Percentiles rank a stretch among this genome's conserved stretches.
Conservation (phyloP, 108 stramenopile genomes). For the Nitzschia putrida region DNA sequence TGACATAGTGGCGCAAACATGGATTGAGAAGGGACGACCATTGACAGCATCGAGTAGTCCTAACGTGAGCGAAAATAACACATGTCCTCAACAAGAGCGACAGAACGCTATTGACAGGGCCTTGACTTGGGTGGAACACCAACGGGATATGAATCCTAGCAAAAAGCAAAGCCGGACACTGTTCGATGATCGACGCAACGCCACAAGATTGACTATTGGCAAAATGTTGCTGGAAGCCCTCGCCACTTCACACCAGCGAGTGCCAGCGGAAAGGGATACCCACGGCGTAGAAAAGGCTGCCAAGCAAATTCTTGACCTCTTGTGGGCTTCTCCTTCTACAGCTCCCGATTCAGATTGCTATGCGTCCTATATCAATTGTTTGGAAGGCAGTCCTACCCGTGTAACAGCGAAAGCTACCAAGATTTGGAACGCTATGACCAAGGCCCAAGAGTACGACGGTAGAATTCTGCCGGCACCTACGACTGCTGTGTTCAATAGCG, state of each 20-base stretch:
- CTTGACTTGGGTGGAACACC: slow-evolving; percentile 16
- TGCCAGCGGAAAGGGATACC: slow-evolving; percentile 2
- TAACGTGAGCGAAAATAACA: background rate
- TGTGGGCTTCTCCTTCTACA: slow-evolving; percentile 33
- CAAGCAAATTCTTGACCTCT: slow-evolving; percentile 32
- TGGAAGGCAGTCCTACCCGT: slow-evolving; percentile 38
- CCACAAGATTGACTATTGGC: slow-evolving; percentile 23
- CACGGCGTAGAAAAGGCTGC: slow-evolving; percentile 40
- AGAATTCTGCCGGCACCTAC: slow-evolving; percentile 56
- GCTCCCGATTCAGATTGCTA: slow-evolving; percentile 58
- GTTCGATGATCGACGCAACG: slow-evolving; percentile 13
- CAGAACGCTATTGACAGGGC: slow-evolving; percentile 27
- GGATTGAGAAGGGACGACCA: slow-evolving; percentile 14
- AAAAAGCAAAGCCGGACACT: background rate
- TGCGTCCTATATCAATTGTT: slow-evolving; percentile 65
- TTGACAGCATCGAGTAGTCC: background rate
- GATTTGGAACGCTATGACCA: slow-evolving; percentile 55
- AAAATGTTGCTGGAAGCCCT: slow-evolving; percentile 39
- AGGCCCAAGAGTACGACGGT: slow-evolving; percentile 19
- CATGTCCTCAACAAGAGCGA: background rate
- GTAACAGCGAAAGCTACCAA: slow-evolving; percentile 38
- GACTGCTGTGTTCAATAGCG: slow-evolving; percentile 51
- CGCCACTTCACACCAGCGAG: slow-evolving; percentile 34
- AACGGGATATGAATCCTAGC: background rate
- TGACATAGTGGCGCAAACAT: slow-evolving; percentile 35